Evolutionary conservation across 129 eudicot genomes (phyloP).

Genomic region (Artemisia tridentata): DNA sequence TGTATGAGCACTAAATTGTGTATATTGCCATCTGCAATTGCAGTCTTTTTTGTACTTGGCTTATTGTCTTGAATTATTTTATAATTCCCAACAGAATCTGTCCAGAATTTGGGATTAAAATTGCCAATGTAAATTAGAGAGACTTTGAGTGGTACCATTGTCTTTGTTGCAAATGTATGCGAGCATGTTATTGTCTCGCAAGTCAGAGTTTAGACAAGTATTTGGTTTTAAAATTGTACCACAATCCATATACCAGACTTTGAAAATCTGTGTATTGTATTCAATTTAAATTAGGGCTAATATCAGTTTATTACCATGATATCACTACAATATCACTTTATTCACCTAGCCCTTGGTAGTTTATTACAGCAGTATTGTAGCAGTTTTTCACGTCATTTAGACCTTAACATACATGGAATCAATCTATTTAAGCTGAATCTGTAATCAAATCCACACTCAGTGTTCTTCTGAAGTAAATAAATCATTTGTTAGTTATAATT

Average conservation of each 20-base stretch:
- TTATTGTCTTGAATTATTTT: background rate
- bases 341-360: background rate
- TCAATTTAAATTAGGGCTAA: background rate
- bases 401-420: background rate
- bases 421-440: background rate
- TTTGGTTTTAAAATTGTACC: background rate
- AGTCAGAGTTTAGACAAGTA: background rate
- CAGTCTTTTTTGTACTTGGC: constrained; percentile 1
- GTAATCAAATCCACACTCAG: no score
- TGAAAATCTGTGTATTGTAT: background rate
- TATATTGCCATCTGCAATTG: constrained; percentile 5
- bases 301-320: background rate
- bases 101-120: no score
- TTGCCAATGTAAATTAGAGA: no score
- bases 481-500: background rate
- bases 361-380: background rate
- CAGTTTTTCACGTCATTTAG: background rate
- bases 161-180: background rate
- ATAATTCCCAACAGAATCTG: background rate
- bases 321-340: background rate
- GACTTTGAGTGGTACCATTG: no score
- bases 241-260: background rate
- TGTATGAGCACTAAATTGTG: background rate
- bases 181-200: background rate
- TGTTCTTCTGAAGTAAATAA: no score